Evolutionary conservation across 73 alveolate species (phyloP).

Genomic region (Breviolum minutum): DNA sequence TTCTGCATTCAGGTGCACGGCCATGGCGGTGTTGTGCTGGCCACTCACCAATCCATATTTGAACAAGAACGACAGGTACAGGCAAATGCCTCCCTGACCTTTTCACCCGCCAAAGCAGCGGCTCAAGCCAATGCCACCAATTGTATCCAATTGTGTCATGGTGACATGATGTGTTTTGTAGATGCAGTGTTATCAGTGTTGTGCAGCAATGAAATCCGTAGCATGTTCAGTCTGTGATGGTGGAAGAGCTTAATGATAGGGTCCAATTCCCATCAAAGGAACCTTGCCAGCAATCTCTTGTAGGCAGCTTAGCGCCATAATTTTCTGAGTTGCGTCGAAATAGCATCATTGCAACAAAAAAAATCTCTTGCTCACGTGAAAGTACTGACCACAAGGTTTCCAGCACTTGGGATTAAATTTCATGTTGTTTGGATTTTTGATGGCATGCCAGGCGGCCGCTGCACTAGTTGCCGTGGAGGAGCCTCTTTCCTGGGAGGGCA

Average conservation of each 20-base stretch:
- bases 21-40: conserved; percentile 79
- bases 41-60: conserved; percentile 30
- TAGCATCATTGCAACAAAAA: no score
- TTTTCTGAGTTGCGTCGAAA: no score
- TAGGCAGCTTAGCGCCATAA: no score
- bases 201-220: neutral
- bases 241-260: neutral
- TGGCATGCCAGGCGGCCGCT: neutral
- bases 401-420: no score
- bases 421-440: neutral
- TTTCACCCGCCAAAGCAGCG: neutral
- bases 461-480: conserved; percentile 14
- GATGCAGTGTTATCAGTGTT: neutral
- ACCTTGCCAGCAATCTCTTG: neutral
- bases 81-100: neutral
- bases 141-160: neutral
- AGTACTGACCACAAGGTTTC: no score
- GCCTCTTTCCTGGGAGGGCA: conserved; percentile 36
- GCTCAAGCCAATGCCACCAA: neutral
- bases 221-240: neutral
- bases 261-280: neutral
- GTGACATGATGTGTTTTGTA: neutral
- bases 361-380: no score
- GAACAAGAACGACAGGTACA: neutral
- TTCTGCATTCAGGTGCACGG: neutral